phyloP scores from a whole-genome alignment of 2,329 filamentous ascomycete genomes.

The Penicillium crustosum region DNA sequence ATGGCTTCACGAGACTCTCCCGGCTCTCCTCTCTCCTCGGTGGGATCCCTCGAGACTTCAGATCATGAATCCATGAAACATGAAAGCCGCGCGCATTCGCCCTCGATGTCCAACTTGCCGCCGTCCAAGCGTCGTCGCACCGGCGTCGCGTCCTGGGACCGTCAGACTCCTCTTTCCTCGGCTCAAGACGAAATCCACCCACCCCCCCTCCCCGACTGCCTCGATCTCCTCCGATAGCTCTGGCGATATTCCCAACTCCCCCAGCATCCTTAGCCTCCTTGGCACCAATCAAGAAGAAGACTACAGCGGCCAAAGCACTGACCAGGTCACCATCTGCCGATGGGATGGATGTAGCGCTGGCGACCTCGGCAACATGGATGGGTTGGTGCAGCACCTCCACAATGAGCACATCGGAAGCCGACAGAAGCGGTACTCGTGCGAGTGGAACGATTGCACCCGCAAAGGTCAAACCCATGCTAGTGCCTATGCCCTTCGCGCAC shows the following conservation, averaged over 20 bases:
- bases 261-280: constrained; percentile 49
- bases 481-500: constrained; percentile 91
- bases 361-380: constrained; percentile 77
- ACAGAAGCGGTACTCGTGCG: constrained; percentile 97
- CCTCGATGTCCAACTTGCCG: constrained; percentile 42
- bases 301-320: constrained; percentile 68
- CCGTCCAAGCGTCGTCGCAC: constrained; percentile 52
- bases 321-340: constrained; percentile 74
- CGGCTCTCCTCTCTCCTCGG: constrained; percentile 63
- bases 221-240: constrained; percentile 90
- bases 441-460: constrained; percentile 85
- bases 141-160: constrained; percentile 46
- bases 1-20: constrained; percentile 55
- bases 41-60: constrained; percentile 62
- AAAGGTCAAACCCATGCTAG: constrained; percentile 92
- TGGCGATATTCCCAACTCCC: constrained; percentile 76
- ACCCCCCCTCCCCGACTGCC: constrained; percentile 53
- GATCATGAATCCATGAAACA: constrained; percentile 56
- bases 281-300: constrained; percentile 52
- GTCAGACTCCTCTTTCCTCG: constrained; percentile 52
- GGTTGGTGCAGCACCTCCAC: constrained; percentile 79
- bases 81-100: constrained; percentile 50
- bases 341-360: constrained; percentile 74
- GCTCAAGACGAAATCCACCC: constrained; percentile 41
- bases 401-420: constrained; percentile 90